Evolutionary conservation across 176 grass and related monocot species (phyloP), one percentile per base, ranked within the genome.

Genomic region (Zoysia pacifica): DNA sequence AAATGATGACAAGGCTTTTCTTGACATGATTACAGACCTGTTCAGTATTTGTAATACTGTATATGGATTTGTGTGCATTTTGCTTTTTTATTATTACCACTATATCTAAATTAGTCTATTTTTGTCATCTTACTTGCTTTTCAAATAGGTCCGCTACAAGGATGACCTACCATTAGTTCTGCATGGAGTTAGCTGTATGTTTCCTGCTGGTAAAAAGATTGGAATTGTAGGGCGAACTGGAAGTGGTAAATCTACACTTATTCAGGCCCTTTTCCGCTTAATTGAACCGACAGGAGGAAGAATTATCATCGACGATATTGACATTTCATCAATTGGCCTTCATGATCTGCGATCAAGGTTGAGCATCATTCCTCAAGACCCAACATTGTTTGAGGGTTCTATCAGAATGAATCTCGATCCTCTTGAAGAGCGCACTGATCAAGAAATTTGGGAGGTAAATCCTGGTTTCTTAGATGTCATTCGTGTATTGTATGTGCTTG

Each of bases 191-290:
- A 91, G 86, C 48, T 95, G 96, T 83, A 84, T 61, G 12, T 99
- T 99, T 82, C 90, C 96, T 55, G 96, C 92, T 55, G 88, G 92
- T 18, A 93, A 89, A 82, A 99, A 95, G 68, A 89, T 99, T 3
- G 96, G 96, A 65, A 99, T 99, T 89, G 96, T 99, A 59, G 96
- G 96, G 16, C 88, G 96, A 69, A 99, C 96, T 73, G 96, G 96
- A 87, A 99, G 96, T n/a, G 96, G 96, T 39, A 99, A 99, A 92
- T 99, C 96, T 78, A 99, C 96, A 42, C 96, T 99, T 82, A 99
- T 99, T 69, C 96, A 99, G 86, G 92, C 96, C 20, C 86, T 99
- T 69, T 99, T 99, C 79, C 92, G 96, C 58, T 84, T 99, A 62
- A 89, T 99, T 86, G 96, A 95, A 82, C 96, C 96, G 52, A 50